These are phyloP conservation scores for Medicago truncatula DNA, from an alignment of 306 rosid genomes.

Conservation along the genomic window MtrunA17r5.0-ANR NC_053046.1:4268001-4268500, in stretches of 20 bases:
- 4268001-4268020: too few species aligned
- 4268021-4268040: too few species aligned
- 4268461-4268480: not conserved
- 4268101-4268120: too few species aligned
- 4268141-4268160: too few species aligned
- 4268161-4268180: not conserved
- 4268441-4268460: conserved; percentile 22
- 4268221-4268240: not conserved
- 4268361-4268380: conserved; percentile 37
- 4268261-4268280: not conserved
- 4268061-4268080: too few species aligned
- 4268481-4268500: conserved; percentile 54
- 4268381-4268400: too few species aligned
- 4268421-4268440: conserved; percentile 18
- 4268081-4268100: too few species aligned
- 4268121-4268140: too few species aligned
- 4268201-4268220: not conserved
- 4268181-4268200: not conserved
- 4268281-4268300: conserved; percentile 16
- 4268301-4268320: conserved; percentile 23
- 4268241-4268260: conserved; percentile 7
- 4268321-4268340: conserved; percentile 29
- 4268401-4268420: conserved; percentile 24
- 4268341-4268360: conserved; percentile 16
- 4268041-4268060: too few species aligned